A percentile compares a stretch with the other conserved stretches of the same genome.
These are phyloP conservation scores for Cutaneotrichosporon sp. DNA, from an alignment of 1,284 basidiomycete species.

Conservation along the genomic window DNA sequence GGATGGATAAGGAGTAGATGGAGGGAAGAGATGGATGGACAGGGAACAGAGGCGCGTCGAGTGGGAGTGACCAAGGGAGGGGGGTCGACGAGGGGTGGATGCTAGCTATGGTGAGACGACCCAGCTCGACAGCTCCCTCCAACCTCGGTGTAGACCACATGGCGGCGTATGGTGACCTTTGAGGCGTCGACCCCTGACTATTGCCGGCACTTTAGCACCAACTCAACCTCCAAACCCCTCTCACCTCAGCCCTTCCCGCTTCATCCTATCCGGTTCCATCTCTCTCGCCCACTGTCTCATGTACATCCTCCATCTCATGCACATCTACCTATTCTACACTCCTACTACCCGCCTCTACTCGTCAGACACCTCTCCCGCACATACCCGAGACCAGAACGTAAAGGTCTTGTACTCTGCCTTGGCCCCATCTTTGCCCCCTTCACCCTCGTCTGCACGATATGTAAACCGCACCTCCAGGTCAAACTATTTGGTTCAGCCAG, in stretches of 20 bases:
- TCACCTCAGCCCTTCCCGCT: neutral
- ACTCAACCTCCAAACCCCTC: too few relatives aligned
- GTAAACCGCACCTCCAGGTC: slow-evolving; percentile 90
- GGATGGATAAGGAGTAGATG: neutral
- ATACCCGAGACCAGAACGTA: slow-evolving; percentile 47
- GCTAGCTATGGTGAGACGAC: too few relatives aligned
- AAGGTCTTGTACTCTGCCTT: slow-evolving; percentile 52
- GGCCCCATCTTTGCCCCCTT: slow-evolving; percentile 30
- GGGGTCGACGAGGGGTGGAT: too few relatives aligned
- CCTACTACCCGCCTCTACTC: neutral
- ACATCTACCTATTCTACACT: neutral
- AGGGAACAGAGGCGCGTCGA: too few relatives aligned
- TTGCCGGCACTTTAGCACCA: too few relatives aligned
- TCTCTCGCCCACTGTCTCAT: neutral
- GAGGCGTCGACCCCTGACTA: too few relatives aligned
- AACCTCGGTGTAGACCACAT: too few relatives aligned
- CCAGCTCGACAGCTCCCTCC: too few relatives aligned
- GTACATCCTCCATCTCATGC: neutral
- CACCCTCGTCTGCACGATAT: slow-evolving; percentile 77
- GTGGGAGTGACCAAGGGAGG: too few relatives aligned
- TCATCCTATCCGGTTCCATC: too few relatives aligned
- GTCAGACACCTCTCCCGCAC: slow-evolving; percentile 34
- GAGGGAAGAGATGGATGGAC: too few relatives aligned
- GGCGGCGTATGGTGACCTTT: too few relatives aligned
- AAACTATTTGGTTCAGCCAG: slow-evolving; percentile 60